phyloP scores from a whole-genome alignment of 352 stramenopile species.

The Pythium brachiatum region DNA sequence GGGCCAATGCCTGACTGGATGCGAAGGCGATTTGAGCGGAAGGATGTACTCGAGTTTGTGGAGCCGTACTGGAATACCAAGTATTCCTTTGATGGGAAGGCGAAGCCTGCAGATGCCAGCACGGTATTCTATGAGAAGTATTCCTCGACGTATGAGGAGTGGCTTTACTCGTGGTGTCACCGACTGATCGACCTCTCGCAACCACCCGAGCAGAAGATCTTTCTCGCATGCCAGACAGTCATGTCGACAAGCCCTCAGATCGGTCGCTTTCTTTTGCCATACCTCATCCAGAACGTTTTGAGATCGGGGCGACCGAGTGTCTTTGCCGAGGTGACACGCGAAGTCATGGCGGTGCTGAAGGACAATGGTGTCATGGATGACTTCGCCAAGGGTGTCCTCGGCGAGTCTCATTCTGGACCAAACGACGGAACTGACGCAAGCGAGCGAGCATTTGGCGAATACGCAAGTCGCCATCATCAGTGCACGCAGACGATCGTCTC shows the following conservation, averaged over 20 bases:
- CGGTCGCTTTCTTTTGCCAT: constrained; percentile 75
- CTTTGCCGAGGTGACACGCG: constrained; percentile 70
- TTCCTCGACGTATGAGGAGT: constrained; percentile 74
- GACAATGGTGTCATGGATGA: constrained; percentile 60
- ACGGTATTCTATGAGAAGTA: constrained; percentile 79
- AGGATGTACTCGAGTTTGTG: constrained; percentile 84
- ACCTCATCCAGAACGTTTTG: constrained; percentile 86
- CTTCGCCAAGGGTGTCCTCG: neutral
- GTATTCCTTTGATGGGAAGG: constrained; percentile 46
- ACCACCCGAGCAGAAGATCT: constrained; percentile 83
- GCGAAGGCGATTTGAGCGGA: constrained; percentile 78
- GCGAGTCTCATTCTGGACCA: neutral
- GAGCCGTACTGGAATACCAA: constrained; percentile 89
- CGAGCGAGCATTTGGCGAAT: constrained; percentile 40
- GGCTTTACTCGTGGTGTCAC: constrained; percentile 77
- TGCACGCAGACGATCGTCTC: constrained; percentile 85
- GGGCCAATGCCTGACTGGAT: constrained; percentile 79
- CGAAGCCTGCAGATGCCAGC: constrained; percentile 18
- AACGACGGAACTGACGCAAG: constrained; percentile 13
- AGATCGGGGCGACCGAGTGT: constrained; percentile 57
- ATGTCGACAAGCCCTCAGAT: constrained; percentile 70
- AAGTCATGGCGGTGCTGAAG: constrained; percentile 79
- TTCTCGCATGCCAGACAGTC: constrained; percentile 61
- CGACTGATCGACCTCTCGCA: constrained; percentile 75
- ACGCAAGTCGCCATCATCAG: constrained; percentile 79